Base-by-base conservation (phyloP, 2,329 filamentous ascomycete species). In the Akanthomyces dipterigenus region DNA sequence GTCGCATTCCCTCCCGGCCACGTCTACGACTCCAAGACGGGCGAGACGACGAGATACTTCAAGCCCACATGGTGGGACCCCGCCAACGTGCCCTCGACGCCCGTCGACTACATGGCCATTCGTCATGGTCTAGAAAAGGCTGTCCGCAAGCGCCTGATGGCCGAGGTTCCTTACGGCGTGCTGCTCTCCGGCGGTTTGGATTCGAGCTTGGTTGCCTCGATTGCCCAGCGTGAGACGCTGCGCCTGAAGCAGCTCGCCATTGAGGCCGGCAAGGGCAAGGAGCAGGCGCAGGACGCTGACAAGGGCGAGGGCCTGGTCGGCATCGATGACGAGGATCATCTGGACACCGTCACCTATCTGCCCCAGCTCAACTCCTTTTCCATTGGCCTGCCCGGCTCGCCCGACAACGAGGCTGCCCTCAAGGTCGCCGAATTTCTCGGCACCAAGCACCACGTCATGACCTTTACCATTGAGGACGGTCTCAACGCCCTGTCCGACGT, bases 311-410 rank as follows among this genome's bases (percentile, higher is more conserved):
- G 90, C 54, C 83, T 98, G 51, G 93, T 97, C 63, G 95, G 95
- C 70, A 96, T 99, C 69, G 95, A 98, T 70, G 93, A 96, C 72
- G 86, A 93, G 63, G 89, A 96, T 80, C 85, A 93, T 71, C 80
- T 98, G 64, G 91, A 89, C 54, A 96, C 93, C 16, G 85, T 96
- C 65, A 95, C 93, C 60, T 91, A 95, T 70, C 86, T 98, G 60
- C 92, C 93, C 40, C 90, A 98, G 76, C 86, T 99, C 76, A 96
- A 98, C 85, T 97, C 93, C 18, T 99, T 99, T 83, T 99, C 95
- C 18, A 99, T 99, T 67, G 95, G 95, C 72, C 87, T 99, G 40
- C 93, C 93, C 8, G 90, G 88, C 67, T 91, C 95, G 38, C 95
- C 95, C 55, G 95, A 99, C 75, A 95, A 91, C 71, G 87, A 89